Percentiles rank a stretch among this genome's conserved stretches.
Conservation (phyloP, 345 rosid genomes). For the Salix caprea region DNA sequence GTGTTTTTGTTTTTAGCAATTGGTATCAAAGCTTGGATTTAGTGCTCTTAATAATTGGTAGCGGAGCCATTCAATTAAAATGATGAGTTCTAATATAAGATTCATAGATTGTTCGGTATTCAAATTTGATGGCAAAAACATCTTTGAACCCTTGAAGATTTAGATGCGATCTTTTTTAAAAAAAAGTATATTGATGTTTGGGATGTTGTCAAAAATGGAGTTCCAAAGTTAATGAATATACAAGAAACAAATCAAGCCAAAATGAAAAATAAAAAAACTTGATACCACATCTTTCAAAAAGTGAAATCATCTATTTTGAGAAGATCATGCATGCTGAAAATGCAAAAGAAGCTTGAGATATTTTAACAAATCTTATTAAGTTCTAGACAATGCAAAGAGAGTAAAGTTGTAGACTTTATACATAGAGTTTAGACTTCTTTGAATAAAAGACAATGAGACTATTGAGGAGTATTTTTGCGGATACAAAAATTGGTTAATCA, state of each 20-base stretch:
- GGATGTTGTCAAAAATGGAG: not conserved
- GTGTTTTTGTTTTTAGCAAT: no score
- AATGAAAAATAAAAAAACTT: not conserved
- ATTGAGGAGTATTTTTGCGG: not conserved
- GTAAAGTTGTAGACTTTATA: no score
- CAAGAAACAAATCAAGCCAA: not conserved
- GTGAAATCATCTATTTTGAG: no score
- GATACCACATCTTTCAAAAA: no score
- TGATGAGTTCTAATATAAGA: not conserved
- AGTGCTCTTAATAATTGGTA: not conserved
- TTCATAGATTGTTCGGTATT: not conserved
- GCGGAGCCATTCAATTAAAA: not conserved
- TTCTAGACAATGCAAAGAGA: no score
- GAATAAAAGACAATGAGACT: no score
- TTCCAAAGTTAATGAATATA: not conserved
- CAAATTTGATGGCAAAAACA: not conserved
- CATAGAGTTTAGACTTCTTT: no score
- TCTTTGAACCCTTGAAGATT: not conserved
- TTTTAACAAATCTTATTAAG: no score
- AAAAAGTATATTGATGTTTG: rapidly evolving
- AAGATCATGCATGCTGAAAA: no score
- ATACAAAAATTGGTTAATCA: no score
- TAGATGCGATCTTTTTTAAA: not conserved
- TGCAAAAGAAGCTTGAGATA: no score
- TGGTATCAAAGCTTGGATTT: no score